These are phyloP conservation scores for Teunomyces aglyptinius DNA, from an alignment of 805 yeast genomes.

Conservation along the genomic window DNA sequence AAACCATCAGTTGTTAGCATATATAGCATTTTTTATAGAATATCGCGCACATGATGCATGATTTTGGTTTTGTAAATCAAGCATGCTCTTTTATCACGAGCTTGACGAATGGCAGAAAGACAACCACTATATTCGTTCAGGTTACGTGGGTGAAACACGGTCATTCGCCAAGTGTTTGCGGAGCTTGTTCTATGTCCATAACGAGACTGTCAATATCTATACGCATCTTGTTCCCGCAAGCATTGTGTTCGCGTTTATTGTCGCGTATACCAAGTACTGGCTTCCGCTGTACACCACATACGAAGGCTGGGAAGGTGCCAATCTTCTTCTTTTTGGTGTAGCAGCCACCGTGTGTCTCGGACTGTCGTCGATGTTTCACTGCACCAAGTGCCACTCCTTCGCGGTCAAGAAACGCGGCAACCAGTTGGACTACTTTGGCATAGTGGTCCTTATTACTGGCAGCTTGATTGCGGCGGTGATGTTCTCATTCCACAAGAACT, in stretches of 20 bases:
- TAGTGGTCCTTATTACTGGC: constrained; percentile 63
- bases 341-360: constrained; percentile 62
- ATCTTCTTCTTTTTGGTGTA: constrained; percentile 51
- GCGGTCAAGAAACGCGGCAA: constrained; percentile 56
- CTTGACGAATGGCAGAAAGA: constrained; percentile 74
- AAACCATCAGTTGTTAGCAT: too few species aligned
- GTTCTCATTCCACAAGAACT: constrained; percentile 46
- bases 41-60: too few species aligned
- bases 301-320: constrained; percentile 45
- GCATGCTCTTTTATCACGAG: constrained; percentile 45
- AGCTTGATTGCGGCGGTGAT: constrained; percentile 49
- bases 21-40: background rate
- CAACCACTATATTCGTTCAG: constrained; percentile 62
- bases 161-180: constrained; percentile 46
- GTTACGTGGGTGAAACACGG: constrained; percentile 59
- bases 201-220: constrained; percentile 72
- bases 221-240: constrained; percentile 55
- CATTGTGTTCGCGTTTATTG: constrained; percentile 23
- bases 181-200: constrained; percentile 57
- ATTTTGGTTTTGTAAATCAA: too few species aligned
- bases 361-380: constrained; percentile 66
- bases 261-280: constrained; percentile 27
- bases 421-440: constrained; percentile 74
- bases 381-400: constrained; percentile 64
- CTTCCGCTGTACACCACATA: constrained; percentile 21